These are phyloP conservation scores for Entamoeba histolytica DNA, from an alignment of 208 protist genomes.

Conservation along the genomic window DNA sequence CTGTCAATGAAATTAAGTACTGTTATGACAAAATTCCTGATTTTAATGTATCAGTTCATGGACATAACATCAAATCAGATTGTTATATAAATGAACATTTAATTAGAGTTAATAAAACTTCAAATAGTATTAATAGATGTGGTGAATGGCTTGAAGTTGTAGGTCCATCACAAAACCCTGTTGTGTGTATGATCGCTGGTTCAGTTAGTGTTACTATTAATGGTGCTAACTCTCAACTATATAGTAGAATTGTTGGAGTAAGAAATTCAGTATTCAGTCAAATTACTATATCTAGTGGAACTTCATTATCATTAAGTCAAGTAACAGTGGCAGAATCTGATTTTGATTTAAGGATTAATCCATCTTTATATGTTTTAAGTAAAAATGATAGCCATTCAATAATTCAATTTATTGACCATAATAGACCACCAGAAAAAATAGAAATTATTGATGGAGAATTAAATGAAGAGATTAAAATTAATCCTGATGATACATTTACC, in stretches of 20 bases:
- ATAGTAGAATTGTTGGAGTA: not conserved
- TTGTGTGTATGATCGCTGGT: not conserved
- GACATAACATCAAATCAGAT: not conserved
- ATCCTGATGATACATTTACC: not conserved
- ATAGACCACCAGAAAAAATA: not conserved
- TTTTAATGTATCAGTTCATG: not conserved
- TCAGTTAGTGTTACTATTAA: not conserved
- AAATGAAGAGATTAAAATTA: not conserved
- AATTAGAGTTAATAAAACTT: not conserved
- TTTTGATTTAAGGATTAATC: not conserved
- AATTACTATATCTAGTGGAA: not conserved
- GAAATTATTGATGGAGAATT: not conserved
- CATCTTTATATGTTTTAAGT: not conserved
- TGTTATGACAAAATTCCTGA: not conserved
- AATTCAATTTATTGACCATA: not conserved
- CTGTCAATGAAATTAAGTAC: not conserved
- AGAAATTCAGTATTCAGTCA: not conserved
- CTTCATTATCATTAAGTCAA: not conserved
- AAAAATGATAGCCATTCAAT: not conserved
- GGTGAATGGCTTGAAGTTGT: not conserved
- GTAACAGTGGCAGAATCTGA: not conserved
- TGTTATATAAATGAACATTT: not conserved
- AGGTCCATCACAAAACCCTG: not conserved
- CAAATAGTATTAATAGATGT: not conserved
- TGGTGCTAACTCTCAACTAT: not conserved